These are phyloP conservation scores for Trichophyton benhamiae DNA, from an alignment of 2,329 filamentous ascomycete species.

Conservation along the genomic window DNA sequence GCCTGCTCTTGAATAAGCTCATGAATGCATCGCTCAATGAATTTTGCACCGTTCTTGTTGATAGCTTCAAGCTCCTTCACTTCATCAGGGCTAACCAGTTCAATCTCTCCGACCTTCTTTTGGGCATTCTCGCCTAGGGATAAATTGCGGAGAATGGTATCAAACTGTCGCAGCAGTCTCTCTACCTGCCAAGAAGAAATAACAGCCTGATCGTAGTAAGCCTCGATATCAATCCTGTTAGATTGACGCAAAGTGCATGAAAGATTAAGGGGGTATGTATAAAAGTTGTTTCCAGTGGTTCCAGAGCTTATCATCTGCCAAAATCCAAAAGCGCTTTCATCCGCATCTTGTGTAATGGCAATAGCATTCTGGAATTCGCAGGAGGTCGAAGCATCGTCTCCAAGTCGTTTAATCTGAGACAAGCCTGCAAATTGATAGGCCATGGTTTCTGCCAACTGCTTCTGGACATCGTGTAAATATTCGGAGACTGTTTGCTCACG, in stretches of 20 bases:
- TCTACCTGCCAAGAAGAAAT: slow-evolving; percentile 14
- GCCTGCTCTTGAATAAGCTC: slow-evolving; percentile 15
- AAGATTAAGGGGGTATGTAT: slow-evolving; percentile 12
- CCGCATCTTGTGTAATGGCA: slow-evolving; percentile 21
- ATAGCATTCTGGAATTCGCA: slow-evolving; percentile 32
- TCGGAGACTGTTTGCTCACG: slow-evolving; percentile 28
- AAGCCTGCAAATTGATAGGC: slow-evolving; percentile 47
- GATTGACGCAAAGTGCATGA: slow-evolving; percentile 11
- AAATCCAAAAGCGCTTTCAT: slow-evolving; percentile 13
- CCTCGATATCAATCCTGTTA: slow-evolving; percentile 9
- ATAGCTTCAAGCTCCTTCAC: slow-evolving; percentile 4
- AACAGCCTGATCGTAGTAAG: slow-evolving; percentile 13
- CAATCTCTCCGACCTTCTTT: slow-evolving; percentile 9
- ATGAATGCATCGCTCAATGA: slow-evolving; percentile 16
- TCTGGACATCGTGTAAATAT: slow-evolving; percentile 43
- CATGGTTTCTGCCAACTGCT: slow-evolving; percentile 41
- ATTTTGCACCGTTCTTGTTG: slow-evolving; percentile 10
- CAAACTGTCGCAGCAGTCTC: slow-evolving; percentile 13
- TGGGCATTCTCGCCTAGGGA: slow-evolving; percentile 5
- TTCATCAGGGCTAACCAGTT: slow-evolving; percentile 8
- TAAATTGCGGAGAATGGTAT: slow-evolving; percentile 10
- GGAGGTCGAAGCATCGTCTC: slow-evolving; percentile 29
- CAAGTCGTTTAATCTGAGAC: slow-evolving; percentile 38
- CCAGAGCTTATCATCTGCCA: slow-evolving; percentile 10
- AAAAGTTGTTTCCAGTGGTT: slow-evolving; percentile 10